Evolutionary conservation across 345 rosid genomes (phyloP), one percentile per base, ranked within the genome.

Genomic region (Aquilaria malaccensis): DNA sequence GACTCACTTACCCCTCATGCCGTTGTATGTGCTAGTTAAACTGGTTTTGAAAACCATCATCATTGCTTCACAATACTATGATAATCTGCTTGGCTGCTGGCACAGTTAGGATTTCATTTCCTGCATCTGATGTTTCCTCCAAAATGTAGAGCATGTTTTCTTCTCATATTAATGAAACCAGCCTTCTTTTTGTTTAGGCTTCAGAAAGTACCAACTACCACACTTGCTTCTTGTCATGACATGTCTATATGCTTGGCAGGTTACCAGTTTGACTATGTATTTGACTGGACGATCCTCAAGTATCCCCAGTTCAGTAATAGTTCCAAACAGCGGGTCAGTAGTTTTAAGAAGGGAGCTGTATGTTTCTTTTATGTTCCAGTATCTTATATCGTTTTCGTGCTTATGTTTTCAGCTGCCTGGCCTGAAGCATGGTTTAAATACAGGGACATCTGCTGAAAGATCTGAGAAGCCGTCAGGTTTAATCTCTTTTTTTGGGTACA

Each of bases 261-360:
- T 37, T 74, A 82, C 61, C 83, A 81, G 68, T 79, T 81, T 57
- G 85, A 81, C 58, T 76, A 76, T 72, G 79, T 81, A 50, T 79
- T 74, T 72, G 86, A 82, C 71, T 82, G 86, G 83, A 82, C 86
- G 31, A 72, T 77, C 13, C 59, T 79, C 79, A 82, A 82, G 72
- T 75, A 82, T 62, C 82, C 87, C 46, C 87, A 82, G 69, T 72
- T 79, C 52, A 68, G 77, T 53, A 48, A 74, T 55, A 55, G 78
- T 64, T 70, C 82, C 31, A 72, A 71, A 73, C 68, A 64, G 56
- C 74, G 82, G 73, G 87, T 77, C 54, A 67, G 84, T 72, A 14
- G 13, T 30, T 60, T 45, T 43, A 45, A 52, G 32, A 6, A 2
- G 47, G 30, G 47, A 45, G 14, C 30, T 32, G 33, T 53, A 10